Percentiles rank a stretch among this genome's conserved stretches.
phyloP scores from a whole-genome alignment of 176 grass and related monocot species.

The Eragrostis curvula region DNA sequence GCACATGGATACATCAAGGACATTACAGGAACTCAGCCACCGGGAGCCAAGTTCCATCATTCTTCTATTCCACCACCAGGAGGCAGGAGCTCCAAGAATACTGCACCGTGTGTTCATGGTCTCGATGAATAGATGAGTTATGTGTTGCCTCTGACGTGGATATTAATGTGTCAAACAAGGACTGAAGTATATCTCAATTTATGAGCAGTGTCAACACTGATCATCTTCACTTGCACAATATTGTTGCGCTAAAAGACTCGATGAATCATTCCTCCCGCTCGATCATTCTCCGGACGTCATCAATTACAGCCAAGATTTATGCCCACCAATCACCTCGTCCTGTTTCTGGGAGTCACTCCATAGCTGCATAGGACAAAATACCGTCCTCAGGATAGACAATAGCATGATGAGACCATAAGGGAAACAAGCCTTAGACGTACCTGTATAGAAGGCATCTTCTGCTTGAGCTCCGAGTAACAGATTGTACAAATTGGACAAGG shows the following conservation, averaged over 20 bases:
- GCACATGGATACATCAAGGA: conserved; percentile 47
- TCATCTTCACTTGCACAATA: not conserved
- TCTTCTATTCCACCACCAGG: not conserved
- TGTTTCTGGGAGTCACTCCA: conserved; percentile 68
- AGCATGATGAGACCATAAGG: conserved; percentile 24
- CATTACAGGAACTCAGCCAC: conserved; percentile 17
- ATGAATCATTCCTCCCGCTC: conserved; percentile 67
- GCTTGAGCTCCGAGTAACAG: conserved; percentile 40
- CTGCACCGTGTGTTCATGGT: conserved; percentile 1
- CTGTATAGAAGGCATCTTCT: conserved; percentile 99
- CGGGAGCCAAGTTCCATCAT: not conserved
- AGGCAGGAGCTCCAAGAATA: not conserved
- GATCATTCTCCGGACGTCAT: conserved; percentile 79
- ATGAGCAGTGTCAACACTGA: not conserved
- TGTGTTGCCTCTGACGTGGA: not conserved
- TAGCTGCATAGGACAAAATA: conserved; percentile 58
- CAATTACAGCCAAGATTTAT: conserved; percentile 83
- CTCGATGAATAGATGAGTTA: not conserved
- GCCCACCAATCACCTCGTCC: conserved; percentile 72
- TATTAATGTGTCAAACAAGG: not conserved
- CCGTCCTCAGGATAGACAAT: conserved; percentile 44
- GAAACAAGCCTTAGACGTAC: conserved; percentile 53
- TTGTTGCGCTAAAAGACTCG: not conserved
- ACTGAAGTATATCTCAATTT: not conserved
- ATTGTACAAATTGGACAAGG: conserved; percentile 43